phyloP scores from a whole-genome alignment of 179 eudicot species.

The Actinidia arguta region DNA sequence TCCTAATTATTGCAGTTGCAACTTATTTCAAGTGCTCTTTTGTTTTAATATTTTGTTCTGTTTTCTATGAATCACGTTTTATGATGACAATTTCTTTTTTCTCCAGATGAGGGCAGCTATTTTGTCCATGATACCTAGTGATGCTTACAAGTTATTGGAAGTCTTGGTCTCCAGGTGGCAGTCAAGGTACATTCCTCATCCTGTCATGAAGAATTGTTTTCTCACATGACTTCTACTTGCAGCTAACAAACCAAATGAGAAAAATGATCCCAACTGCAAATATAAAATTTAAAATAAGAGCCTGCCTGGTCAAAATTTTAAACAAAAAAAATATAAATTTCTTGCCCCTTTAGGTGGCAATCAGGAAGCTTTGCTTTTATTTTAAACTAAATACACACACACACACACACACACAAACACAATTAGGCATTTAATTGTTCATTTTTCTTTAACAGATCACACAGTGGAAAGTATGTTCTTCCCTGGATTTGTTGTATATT shows the following conservation, averaged over 20 bases:
- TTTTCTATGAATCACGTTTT: slow-evolving; percentile 8
- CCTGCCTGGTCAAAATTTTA: not conserved
- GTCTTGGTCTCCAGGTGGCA: slow-evolving; percentile 72
- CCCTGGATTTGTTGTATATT: slow-evolving; percentile 85
- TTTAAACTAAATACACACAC: too few species aligned
- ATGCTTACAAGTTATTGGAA: slow-evolving; percentile 60
- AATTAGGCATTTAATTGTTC: not conserved
- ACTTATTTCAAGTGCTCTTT: not conserved
- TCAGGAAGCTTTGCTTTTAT: not conserved
- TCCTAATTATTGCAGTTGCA: slow-evolving; percentile 1
- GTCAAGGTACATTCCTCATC: slow-evolving; percentile 59
- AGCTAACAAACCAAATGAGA: not conserved
- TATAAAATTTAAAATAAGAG: not conserved
- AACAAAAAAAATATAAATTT: not conserved
- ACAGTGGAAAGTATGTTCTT: slow-evolving; percentile 65
- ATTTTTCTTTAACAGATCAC: slow-evolving; percentile 51
- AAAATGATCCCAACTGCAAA: not conserved
- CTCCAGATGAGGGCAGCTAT: slow-evolving; percentile 73
- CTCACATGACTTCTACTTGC: not conserved
- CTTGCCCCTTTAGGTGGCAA: not conserved
- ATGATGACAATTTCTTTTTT: slow-evolving; percentile 10
- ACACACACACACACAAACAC: too few species aligned
- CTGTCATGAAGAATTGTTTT: not conserved
- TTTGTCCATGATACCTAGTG: slow-evolving; percentile 59
- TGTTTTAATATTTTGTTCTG: not conserved